Conservation (phyloP, 306 rosid species). For the Pterocarpus macrocarpus region DNA sequence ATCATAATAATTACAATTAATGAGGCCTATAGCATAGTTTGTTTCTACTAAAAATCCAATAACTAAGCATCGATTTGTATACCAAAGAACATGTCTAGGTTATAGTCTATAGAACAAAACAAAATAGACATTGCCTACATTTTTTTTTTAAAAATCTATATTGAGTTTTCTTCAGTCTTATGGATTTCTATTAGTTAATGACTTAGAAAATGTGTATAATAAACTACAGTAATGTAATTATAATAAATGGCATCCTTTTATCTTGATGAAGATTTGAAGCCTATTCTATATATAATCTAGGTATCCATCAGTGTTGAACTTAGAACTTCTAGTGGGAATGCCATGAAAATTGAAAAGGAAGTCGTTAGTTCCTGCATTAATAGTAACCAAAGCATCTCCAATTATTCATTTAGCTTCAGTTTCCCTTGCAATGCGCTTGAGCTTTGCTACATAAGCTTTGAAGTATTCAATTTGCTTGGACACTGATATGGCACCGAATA, state of each 20-base stretch:
- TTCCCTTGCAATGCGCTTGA: conserved; percentile 52
- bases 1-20: no score
- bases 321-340: conserved; percentile 43
- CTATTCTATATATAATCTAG: conserved; percentile 61
- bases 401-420: conserved; percentile 47
- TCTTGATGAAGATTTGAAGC: conserved; percentile 45
- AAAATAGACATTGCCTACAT: not conserved
- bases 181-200: not conserved
- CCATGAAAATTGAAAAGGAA: conserved; percentile 54
- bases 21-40: not conserved
- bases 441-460: conserved; percentile 52
- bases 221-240: not conserved
- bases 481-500: conserved; percentile 48
- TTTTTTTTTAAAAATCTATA: not conserved
- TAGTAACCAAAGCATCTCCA: conserved; percentile 47
- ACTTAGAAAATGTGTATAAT: not conserved
- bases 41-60: not conserved
- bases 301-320: conserved; percentile 51
- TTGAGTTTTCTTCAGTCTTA: not conserved
- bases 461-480: conserved; percentile 58
- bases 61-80: not conserved
- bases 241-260: not conserved
- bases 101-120: not conserved
- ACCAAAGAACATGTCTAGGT: not conserved
- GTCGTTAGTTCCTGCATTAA: conserved; percentile 72